A percentile compares a stretch with the other conserved stretches of the same genome.
phyloP scores from a whole-genome alignment of 768 basidiomycete species.

The Phylloporus arenicola region DNA sequence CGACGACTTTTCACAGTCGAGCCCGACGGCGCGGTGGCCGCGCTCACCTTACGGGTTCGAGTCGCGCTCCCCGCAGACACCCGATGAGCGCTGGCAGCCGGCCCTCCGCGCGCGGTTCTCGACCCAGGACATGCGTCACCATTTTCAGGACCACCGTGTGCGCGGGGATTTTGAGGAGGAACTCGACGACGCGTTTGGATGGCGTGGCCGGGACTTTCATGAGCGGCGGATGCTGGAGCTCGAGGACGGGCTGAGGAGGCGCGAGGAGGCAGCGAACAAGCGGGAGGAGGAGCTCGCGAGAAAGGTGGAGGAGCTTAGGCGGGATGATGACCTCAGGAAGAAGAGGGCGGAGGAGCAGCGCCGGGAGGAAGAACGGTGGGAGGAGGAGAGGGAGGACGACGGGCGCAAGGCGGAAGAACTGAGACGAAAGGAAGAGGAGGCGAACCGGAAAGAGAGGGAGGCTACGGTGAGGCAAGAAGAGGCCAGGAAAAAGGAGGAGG shows the following conservation, averaged over 20 bases:
- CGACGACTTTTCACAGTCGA: constrained; percentile 25
- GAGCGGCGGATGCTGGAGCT: constrained; percentile 24
- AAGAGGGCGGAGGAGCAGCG: no score
- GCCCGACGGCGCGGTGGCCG: constrained; percentile 2
- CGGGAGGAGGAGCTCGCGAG: constrained; percentile 31
- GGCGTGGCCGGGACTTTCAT: constrained; percentile 26
- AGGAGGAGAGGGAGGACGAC: no score
- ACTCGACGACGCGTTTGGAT: constrained; percentile 28
- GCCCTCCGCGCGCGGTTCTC: no score
- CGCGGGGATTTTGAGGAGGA: constrained; percentile 29
- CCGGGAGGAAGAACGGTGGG: no score
- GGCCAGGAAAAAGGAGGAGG: constrained; percentile 17
- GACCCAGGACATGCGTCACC: constrained; percentile 28
- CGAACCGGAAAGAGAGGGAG: constrained; percentile 26
- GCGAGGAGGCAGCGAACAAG: constrained; percentile 31
- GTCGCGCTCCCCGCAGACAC: no score
- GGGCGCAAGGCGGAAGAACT: background rate
- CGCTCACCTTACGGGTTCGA: constrained; percentile 15
- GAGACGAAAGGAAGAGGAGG: constrained; percentile 32
- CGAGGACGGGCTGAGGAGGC: constrained; percentile 13
- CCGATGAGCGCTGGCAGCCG: background rate
- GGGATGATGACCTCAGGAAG: no score
- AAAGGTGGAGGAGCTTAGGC: constrained; percentile 33
- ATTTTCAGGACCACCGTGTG: constrained; percentile 18
- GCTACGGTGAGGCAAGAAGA: constrained; percentile 14